Evolutionary conservation across 2,329 filamentous ascomycete species (phyloP).

Genomic region (Drechslerella dactyloides): DNA sequence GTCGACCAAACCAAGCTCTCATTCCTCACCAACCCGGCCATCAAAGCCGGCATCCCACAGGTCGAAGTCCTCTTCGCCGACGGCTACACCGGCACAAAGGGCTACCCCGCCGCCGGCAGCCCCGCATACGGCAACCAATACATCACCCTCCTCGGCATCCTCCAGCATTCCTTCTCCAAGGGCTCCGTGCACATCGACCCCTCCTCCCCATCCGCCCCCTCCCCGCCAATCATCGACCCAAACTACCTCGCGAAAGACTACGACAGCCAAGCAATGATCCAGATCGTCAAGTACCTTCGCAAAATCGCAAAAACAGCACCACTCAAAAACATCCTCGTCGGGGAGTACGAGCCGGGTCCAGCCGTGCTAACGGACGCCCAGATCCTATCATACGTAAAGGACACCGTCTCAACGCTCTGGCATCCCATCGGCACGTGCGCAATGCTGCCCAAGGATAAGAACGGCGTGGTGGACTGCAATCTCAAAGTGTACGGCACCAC

Average conservation of each 20-base stretch:
- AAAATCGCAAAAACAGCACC: constrained; percentile 75
- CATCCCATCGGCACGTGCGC: constrained; percentile 88
- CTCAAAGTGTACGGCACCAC: constrained; percentile 75
- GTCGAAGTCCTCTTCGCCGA: constrained; percentile 45
- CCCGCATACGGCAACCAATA: constrained; percentile 41
- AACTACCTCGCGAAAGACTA: constrained; percentile 86
- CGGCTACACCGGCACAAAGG: constrained; percentile 65
- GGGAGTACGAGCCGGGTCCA: constrained; percentile 79
- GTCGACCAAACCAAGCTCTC: constrained; percentile 37
- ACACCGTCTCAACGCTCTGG: constrained; percentile 85
- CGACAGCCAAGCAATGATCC: constrained; percentile 81
- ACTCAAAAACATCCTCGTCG: constrained; percentile 82
- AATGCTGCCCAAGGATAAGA: constrained; percentile 75
- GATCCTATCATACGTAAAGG: constrained; percentile 79
- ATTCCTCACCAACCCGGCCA: constrained; percentile 16
- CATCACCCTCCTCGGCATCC: constrained; percentile 38
- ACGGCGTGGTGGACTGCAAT: constrained; percentile 80
- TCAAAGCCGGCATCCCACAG: constrained; percentile 38
- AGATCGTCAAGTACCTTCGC: constrained; percentile 77
- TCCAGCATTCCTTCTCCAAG: constrained; percentile 58
- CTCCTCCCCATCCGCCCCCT: constrained; percentile 73
- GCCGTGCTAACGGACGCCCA: constrained; percentile 77
- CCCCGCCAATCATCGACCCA: constrained; percentile 76
- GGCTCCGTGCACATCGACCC: constrained; percentile 59
- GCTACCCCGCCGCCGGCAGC: constrained; percentile 72